phyloP scores from a whole-genome alignment of 306 rosid genomes.

The Cucurbita moschata region DNA sequence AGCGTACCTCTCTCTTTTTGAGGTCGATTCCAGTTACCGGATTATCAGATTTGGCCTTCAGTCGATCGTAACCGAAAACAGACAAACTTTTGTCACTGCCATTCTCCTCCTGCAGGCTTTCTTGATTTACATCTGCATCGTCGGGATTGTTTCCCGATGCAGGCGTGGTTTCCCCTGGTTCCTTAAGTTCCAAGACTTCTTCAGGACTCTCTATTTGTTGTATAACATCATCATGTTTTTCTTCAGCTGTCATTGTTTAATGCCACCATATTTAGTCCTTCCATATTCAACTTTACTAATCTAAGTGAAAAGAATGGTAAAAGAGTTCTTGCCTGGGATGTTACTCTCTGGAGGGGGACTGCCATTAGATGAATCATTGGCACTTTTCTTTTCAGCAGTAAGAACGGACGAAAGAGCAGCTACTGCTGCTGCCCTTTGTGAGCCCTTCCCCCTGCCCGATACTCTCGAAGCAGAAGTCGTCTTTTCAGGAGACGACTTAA shows the following conservation, averaged over 20 bases:
- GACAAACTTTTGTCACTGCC: slow-evolving; percentile 25
- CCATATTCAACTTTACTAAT: not conserved
- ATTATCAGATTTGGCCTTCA: slow-evolving; percentile 68
- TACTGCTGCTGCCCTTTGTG: slow-evolving; percentile 97
- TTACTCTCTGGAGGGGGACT: slow-evolving; percentile 54
- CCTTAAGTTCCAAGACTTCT: slow-evolving; percentile 51
- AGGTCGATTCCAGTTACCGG: slow-evolving; percentile 78
- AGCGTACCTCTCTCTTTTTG: slow-evolving; percentile 78
- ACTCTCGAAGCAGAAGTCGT: slow-evolving; percentile 31
- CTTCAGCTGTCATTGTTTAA: slow-evolving; percentile 20
- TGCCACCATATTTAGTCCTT: not conserved
- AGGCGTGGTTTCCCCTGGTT: slow-evolving; percentile 33
- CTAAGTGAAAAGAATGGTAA: not conserved
- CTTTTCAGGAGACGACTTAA: slow-evolving; percentile 45
- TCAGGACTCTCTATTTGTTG: slow-evolving; percentile 45
- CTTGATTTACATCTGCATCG: slow-evolving; percentile 47
- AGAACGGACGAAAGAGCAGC: slow-evolving; percentile 96
- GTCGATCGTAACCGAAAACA: slow-evolving; percentile 65
- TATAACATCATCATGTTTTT: slow-evolving; percentile 35
- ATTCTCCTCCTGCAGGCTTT: slow-evolving; percentile 24
- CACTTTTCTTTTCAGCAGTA: slow-evolving; percentile 71
- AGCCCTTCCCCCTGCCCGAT: slow-evolving; percentile 49
- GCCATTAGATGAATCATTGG: slow-evolving; percentile 37
- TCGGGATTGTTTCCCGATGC: slow-evolving; percentile 30
- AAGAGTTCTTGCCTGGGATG: slow-evolving; percentile 34